Evolutionary conservation across 176 grass and related monocot genomes (phyloP), one percentile per base, ranked within the genome.

Genomic region (Lolium perenne): DNA sequence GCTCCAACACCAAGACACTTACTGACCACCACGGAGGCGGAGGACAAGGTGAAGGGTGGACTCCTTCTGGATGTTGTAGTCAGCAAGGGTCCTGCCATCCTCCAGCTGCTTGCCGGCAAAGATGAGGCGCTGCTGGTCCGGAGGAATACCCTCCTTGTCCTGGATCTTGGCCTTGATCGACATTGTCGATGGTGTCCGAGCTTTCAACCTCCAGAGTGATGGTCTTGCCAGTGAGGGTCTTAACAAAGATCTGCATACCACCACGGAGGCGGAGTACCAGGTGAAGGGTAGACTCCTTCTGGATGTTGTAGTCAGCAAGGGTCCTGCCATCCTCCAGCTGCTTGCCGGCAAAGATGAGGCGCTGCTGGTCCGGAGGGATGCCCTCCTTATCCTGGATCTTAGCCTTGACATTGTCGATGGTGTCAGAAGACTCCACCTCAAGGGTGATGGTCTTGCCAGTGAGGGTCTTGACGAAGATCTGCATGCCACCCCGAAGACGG

Each of bases 361-460:
- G 88, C 86, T 91, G 90, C 90, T 94, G 92, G 84, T 97, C 92
- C 38, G 92, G 90, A 1, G 95, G 90, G 58, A 97, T 94, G 38
- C 92, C 92, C 73, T 94, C 92, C 87, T 94, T 94, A 73, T 94
- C 92, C 89, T 94, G 92, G 81, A 94, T 94, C 87, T 94, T 94
- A 18, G 92, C 81, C 87, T 94, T 94, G 56, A 94, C 92, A 23
- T 94, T 94, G 78, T 94, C 92, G 78, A 94, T 89, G 77, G 92
- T 94, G 65, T 94, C 92, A 0, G 92, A 94, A 38, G 84, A 85
- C 89, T 97, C 95, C 1, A 94, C 95, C 84, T 94, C 95, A 38
- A 97, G 77, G 1, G 92, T 97, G 91, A 97, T 95, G 50, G 95
- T 97, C 95, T 97, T 95, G 57, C 95, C 95, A 1, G 92, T 97